A percentile compares a stretch with the other conserved stretches of the same genome.
Conservation (phyloP, 176 grass and related monocot genomes). For the Eleusine indica region DNA sequence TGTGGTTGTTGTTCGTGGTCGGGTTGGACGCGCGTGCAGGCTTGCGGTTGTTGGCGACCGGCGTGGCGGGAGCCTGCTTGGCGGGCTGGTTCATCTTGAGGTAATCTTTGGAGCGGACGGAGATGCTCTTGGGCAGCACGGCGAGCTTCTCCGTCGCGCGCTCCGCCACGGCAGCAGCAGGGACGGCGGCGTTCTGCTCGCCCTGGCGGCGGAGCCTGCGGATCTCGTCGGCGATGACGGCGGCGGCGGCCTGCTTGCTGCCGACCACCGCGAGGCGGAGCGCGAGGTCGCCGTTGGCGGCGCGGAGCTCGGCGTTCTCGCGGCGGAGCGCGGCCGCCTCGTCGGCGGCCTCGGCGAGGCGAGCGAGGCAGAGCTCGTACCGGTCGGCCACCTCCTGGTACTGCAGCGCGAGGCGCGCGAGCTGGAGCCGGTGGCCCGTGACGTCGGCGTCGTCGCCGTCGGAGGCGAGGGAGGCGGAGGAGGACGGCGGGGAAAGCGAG, state of each 20-base stretch:
- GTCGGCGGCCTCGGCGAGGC: constrained; percentile 71
- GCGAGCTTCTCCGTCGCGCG: constrained; percentile 51
- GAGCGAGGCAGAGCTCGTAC: constrained; percentile 85
- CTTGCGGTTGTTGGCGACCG: constrained; percentile 28
- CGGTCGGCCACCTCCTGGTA: constrained; percentile 82
- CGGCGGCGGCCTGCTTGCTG: constrained; percentile 44
- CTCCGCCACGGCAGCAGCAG: constrained; percentile 17
- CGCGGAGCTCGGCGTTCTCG: constrained; percentile 75
- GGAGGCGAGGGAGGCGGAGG: constrained; percentile 58
- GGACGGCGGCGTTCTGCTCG: constrained; percentile 21
- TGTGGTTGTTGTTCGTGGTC: constrained; percentile 15
- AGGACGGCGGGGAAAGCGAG: constrained; percentile 67
- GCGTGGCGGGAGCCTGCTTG: not conserved
- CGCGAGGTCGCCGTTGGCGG: constrained; percentile 70
- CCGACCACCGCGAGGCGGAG: constrained; percentile 51
- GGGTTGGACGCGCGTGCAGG: constrained; percentile 35
- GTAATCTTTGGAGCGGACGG: constrained; percentile 79
- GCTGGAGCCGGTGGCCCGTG: constrained; percentile 69
- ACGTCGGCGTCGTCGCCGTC: constrained; percentile 36
- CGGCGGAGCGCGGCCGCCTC: constrained; percentile 65
- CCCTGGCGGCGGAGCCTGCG: constrained; percentile 45
- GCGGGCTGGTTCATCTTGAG: constrained; percentile 64
- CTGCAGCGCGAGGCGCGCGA: constrained; percentile 80
- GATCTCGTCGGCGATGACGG: constrained; percentile 62
- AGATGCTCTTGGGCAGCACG: constrained; percentile 81